phyloP scores from a whole-genome alignment of 2,329 filamentous ascomycete species.

The Sporothrix inflata region DNA sequence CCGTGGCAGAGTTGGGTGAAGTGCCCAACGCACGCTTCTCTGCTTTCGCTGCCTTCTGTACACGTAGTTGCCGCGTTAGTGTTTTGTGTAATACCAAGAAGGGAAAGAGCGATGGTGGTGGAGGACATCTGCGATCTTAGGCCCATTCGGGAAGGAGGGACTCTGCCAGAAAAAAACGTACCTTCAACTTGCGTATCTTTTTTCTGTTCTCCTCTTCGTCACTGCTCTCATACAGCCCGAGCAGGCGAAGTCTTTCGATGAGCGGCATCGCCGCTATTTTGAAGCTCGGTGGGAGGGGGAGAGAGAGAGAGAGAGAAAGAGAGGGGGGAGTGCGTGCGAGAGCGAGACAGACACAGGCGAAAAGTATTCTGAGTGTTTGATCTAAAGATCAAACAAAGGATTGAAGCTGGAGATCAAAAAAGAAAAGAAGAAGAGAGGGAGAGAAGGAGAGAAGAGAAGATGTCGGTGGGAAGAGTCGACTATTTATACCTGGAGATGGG shows the following conservation, averaged over 20 bases:
- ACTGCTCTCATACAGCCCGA: background rate
- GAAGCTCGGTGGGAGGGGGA: background rate
- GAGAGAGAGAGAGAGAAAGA: background rate
- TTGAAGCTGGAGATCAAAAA: no score
- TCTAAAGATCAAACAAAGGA: no score
- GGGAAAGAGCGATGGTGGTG: slow-evolving; percentile 6
- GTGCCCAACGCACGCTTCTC: no score
- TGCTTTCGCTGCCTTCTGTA: background rate
- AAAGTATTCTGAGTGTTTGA: no score
- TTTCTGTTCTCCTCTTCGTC: background rate
- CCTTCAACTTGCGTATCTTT: background rate
- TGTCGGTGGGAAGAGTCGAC: no score
- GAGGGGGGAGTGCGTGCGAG: no score
- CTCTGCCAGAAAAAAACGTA: background rate
- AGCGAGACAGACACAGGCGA: no score
- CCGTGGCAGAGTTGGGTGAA: background rate
- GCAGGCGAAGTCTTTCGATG: background rate
- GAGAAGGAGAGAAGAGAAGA: background rate
- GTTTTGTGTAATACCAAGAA: background rate
- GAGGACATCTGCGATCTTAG: background rate
- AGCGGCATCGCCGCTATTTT: background rate
- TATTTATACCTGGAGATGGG: background rate
- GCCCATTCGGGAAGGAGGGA: background rate
- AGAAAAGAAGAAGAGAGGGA: no score
- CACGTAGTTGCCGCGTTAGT: background rate